Conservation (phyloP, 345 rosid species). For the Gossypium anomalum region DNA sequence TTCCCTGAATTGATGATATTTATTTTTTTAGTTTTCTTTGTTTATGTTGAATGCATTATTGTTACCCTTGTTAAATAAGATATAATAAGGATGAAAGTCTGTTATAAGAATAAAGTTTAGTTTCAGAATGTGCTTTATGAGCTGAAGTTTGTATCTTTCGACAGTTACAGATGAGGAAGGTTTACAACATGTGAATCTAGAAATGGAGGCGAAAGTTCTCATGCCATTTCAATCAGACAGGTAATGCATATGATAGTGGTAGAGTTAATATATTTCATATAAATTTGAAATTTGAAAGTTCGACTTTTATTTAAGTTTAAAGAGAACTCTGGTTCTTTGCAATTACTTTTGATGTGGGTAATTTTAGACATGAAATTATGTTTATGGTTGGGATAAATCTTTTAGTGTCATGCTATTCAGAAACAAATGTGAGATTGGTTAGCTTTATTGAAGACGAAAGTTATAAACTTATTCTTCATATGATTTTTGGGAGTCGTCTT, state of each 20-base stretch:
- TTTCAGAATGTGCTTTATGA: neutral
- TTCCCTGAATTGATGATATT: constrained; percentile 19
- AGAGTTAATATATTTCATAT: neutral
- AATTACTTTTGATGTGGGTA: neutral
- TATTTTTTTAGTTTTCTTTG: constrained; percentile 18
- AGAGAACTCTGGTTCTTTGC: neutral
- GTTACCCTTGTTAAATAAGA: neutral
- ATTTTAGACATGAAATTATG: neutral
- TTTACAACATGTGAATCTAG: constrained; percentile 75
- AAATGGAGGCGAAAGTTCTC: constrained; percentile 68
- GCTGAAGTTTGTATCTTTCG: neutral
- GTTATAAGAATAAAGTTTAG: neutral
- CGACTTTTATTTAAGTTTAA: neutral
- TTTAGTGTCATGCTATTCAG: neutral
- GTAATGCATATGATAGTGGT: constrained; percentile 22
- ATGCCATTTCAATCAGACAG: constrained; percentile 56
- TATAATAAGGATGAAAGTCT: neutral
- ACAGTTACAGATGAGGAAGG: constrained; percentile 79
- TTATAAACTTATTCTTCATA: neutral
- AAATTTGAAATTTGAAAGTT: neutral
- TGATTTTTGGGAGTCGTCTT: neutral
- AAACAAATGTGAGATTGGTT: neutral
- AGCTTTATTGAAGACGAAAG: neutral
- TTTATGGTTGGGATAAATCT: neutral
- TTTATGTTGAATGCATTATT: neutral